Percentiles rank a stretch among this genome's conserved stretches.
phyloP scores from a whole-genome alignment of 1,284 basidiomycete species.

The Stereum hirsutum region DNA sequence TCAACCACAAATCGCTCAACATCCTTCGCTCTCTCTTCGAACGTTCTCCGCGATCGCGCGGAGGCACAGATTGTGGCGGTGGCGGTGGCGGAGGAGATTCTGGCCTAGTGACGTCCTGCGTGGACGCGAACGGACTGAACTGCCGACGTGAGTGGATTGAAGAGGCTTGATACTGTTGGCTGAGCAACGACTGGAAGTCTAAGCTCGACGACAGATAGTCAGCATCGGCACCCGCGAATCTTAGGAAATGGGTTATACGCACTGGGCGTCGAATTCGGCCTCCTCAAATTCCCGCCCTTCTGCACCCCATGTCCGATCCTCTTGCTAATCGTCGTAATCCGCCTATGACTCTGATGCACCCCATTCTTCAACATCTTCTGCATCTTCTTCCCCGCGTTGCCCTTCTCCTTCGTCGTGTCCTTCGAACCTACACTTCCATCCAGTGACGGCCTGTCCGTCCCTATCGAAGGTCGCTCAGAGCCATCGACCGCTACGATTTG shows the following conservation, averaged over 20 bases:
- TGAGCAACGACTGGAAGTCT: conserved; percentile 61
- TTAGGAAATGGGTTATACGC: too few species aligned
- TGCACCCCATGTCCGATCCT: conserved; percentile 66
- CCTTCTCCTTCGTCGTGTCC: conserved; percentile 12
- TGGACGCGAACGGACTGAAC: conserved; percentile 28
- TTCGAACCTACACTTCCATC: too few species aligned
- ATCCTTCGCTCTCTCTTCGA: conserved; percentile 53
- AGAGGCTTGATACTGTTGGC: conserved; percentile 66
- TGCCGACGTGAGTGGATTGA: conserved; percentile 77
- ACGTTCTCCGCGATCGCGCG: conserved; percentile 32
- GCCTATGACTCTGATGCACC: conserved; percentile 62
- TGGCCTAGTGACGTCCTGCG: conserved; percentile 20
- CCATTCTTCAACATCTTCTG: conserved; percentile 64
- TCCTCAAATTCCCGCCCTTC: conserved; percentile 37
- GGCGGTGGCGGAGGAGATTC: conserved; percentile 30
- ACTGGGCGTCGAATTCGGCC: conserved; percentile 62
- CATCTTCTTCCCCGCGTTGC: conserved; percentile 52
- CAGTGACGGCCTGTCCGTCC: not conserved
- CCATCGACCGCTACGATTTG: too few species aligned
- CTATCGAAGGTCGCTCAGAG: too few species aligned
- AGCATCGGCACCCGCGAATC: not conserved
- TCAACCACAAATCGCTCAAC: conserved; percentile 86
- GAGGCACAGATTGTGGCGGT: conserved; percentile 23
- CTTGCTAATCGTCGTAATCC: conserved; percentile 67
- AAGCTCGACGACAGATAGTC: conserved; percentile 1